Percentiles rank a stretch among this genome's conserved stretches.
Evolutionary conservation across 2,329 filamentous ascomycete genomes (phyloP).

Genomic region (Niveomyces coronatus): DNA sequence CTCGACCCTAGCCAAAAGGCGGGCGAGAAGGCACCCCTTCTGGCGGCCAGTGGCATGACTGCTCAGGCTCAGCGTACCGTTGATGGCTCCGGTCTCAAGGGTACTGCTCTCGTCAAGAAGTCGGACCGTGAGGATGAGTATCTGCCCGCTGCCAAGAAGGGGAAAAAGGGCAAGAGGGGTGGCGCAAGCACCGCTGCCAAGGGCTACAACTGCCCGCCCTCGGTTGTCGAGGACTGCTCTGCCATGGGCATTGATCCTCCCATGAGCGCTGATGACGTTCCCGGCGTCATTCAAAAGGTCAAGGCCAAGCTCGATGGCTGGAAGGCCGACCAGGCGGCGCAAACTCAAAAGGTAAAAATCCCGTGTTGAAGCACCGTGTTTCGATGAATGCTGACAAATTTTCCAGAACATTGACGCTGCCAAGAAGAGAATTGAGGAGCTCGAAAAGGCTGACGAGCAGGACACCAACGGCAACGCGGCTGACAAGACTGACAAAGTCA

Average conservation of each 20-base stretch:
- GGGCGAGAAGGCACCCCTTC: constrained; percentile 55
- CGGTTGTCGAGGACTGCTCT: constrained; percentile 82
- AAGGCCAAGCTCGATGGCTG: constrained; percentile 85
- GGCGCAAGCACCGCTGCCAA: constrained; percentile 39
- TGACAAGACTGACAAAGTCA: constrained; percentile 44
- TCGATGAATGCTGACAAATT: constrained; percentile 19
- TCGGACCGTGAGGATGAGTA: constrained; percentile 82
- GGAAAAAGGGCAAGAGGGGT: constrained; percentile 71
- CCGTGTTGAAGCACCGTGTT: not conserved
- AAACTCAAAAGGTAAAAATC: constrained; percentile 74
- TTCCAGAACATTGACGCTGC: constrained; percentile 89
- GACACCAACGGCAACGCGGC: constrained; percentile 39
- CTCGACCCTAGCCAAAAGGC: constrained; percentile 64
- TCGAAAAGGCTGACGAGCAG: constrained; percentile 53
- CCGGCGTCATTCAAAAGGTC: constrained; percentile 73
- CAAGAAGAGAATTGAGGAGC: constrained; percentile 84
- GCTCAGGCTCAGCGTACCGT: constrained; percentile 76
- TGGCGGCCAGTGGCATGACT: constrained; percentile 61
- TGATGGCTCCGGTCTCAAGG: constrained; percentile 75
- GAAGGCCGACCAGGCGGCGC: constrained; percentile 80
- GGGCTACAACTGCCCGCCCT: constrained; percentile 74
- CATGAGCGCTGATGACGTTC: constrained; percentile 74
- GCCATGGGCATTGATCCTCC: constrained; percentile 81
- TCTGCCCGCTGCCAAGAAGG: constrained; percentile 69
- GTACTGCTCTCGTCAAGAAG: constrained; percentile 74